Base-by-base conservation (phyloP, 352 stramenopile species). In the Phytophthora colocasiae region DNA sequence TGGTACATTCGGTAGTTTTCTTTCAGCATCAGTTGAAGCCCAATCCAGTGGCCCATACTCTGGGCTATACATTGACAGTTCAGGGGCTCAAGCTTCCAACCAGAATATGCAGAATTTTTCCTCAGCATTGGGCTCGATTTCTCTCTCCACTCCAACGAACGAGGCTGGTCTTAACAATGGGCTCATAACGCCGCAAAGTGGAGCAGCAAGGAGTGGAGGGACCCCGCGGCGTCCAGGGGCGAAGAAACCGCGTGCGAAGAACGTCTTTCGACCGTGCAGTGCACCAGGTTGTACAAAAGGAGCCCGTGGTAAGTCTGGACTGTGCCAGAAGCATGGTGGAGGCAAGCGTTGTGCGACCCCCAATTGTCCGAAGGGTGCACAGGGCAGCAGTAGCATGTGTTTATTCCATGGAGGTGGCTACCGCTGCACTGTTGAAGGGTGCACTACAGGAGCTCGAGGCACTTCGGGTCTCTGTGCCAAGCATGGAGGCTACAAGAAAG, bases 381-480 rank as follows among this genome's bases (percentile, higher is more conserved):
- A 97, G 56, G 85, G 87, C 34, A 90, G 80, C 60, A 93, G 81
- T 63, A 80, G 58, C 51, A 81, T 83, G 66, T 94, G 86, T 58
- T 70, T 94, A 9, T 92, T 92, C 61, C 90, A 97, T 52, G 90
- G 90, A 48, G 90, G 89, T 7, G 90, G 87, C 44, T 93, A 94
- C 43, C 89, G 89, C 19, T 97, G 90, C 63, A 93, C 77, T 1
- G 65, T 91, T 6, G 70, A 82, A 3, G 83, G 83, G 27, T 97
- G 89, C 58, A 78, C 43, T 24, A 96, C 91, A 2, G 87, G 87
- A 19, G 86, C 85, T 24, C 82, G 87, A 19, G 85, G 88, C 29
- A 90, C 83, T 2, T 93, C 83, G 14, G 85, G 85, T 0, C 68
- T 94, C 8, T 94, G 83, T 68, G 85, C 85, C 17, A 94, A 90